phyloP scores from a whole-genome alignment of 1,139 yeast species.

The Lodderomyces metapsilosis region DNA sequence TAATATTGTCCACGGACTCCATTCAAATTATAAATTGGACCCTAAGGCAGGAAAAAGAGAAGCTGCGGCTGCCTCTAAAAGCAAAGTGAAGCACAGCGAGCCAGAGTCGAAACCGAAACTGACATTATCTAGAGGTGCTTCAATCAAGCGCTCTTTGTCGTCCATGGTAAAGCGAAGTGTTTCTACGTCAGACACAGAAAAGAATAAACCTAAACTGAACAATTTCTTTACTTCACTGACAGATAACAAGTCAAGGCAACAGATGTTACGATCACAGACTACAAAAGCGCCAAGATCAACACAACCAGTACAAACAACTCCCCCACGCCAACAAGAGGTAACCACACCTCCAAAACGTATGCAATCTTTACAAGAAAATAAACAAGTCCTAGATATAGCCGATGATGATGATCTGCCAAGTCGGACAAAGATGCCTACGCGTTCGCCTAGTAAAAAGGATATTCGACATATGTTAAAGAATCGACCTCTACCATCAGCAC shows the following conservation, averaged over 20 bases:
- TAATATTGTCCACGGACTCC: neutral
- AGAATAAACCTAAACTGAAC: neutral
- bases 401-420: neutral
- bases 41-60: neutral
- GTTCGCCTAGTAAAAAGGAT: slow-evolving; percentile 6
- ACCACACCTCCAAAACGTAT: slow-evolving; percentile 8
- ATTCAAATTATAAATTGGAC: neutral
- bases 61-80: neutral
- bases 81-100: neutral
- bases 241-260: neutral
- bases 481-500: neutral
- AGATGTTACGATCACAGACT: neutral
- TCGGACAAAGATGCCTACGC: neutral
- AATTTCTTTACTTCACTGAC: neutral
- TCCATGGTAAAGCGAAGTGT: slow-evolving; percentile 11
- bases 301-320: neutral
- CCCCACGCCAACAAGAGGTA: neutral
- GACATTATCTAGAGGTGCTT: slow-evolving; percentile 6
- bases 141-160: slow-evolving; percentile 11
- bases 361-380: slow-evolving; percentile 9
- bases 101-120: neutral
- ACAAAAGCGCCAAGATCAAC: neutral
- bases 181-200: slow-evolving; percentile 8
- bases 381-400: slow-evolving; percentile 1
- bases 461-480: neutral